These are phyloP conservation scores for Pleurotus sapidus DNA, from an alignment of 768 basidiomycete species.

Conservation along the genomic window DNA sequence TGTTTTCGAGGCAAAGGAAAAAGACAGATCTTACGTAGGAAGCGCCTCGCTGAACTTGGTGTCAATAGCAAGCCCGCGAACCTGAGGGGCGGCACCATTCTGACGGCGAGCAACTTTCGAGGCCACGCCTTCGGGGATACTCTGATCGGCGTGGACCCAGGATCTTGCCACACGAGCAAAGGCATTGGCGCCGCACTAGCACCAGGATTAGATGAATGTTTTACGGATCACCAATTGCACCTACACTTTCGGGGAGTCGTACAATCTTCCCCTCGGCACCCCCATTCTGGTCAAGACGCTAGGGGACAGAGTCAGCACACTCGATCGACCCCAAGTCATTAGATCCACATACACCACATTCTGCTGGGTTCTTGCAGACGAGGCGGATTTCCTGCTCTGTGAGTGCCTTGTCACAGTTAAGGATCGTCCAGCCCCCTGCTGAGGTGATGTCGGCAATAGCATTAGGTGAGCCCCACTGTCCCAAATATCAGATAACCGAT, in stretches of 20 bases:
- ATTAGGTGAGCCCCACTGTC: background rate
- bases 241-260: slow-evolving; percentile 49
- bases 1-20: background rate
- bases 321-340: slow-evolving; percentile 17
- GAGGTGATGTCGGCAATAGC: background rate
- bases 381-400: slow-evolving; percentile 7
- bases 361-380: slow-evolving; percentile 9
- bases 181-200: slow-evolving; percentile 35
- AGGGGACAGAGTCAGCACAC: slow-evolving; percentile 39
- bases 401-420: background rate
- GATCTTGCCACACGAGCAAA: slow-evolving; percentile 39
- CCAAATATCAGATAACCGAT: slow-evolving; percentile 2
- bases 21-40: slow-evolving; percentile 16
- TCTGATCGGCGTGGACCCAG: slow-evolving; percentile 41
- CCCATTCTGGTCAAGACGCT: slow-evolving; percentile 36
- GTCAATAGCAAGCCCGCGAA: slow-evolving; percentile 40
- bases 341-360: slow-evolving; percentile 28
- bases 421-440: background rate
- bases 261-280: slow-evolving; percentile 48
- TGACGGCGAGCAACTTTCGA: slow-evolving; percentile 21
- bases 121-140: slow-evolving; percentile 29
- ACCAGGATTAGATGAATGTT: slow-evolving; percentile 15
- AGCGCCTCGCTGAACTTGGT: slow-evolving; percentile 30
- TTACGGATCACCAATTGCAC: slow-evolving; percentile 31
- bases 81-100: slow-evolving; percentile 31